These are phyloP conservation scores for Rhizopogon vesiculosus DNA, from an alignment of 768 basidiomycete species.

Conservation along the genomic window DNA sequence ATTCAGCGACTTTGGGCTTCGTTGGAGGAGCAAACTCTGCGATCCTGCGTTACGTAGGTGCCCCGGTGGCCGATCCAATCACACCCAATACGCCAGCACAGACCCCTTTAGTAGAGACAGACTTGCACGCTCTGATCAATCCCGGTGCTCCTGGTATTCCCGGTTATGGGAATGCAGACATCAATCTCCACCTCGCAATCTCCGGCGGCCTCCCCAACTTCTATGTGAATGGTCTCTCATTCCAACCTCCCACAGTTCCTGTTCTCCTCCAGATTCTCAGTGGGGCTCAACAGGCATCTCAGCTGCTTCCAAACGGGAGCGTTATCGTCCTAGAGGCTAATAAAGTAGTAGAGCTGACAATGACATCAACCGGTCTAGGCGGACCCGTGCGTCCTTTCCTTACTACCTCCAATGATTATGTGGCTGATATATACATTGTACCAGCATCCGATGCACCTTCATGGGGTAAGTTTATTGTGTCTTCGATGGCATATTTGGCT, in stretches of 20 bases:
- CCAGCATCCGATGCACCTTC: slow-evolving; percentile 41
- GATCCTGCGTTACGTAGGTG: slow-evolving; percentile 46
- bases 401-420: too few species aligned
- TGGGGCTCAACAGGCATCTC: slow-evolving; percentile 28
- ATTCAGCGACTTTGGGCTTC: slow-evolving; percentile 15
- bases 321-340: slow-evolving; percentile 18
- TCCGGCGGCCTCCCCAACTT: slow-evolving; percentile 2
- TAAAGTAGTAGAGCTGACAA: slow-evolving; percentile 19
- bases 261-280: slow-evolving; percentile 41
- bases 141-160: slow-evolving; percentile 35
- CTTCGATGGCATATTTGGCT: not conserved
- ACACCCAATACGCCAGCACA: slow-evolving; percentile 22
- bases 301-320: slow-evolving; percentile 21
- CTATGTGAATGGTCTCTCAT: slow-evolving; percentile 10
- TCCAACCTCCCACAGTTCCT: slow-evolving; percentile 30
- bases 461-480: slow-evolving; percentile 28
- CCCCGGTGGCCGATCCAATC: slow-evolving; percentile 33
- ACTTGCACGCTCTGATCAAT: slow-evolving; percentile 18
- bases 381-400: not conserved
- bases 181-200: slow-evolving; percentile 24
- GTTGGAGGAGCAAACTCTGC: slow-evolving; percentile 48
- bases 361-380: slow-evolving; percentile 5
- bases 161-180: slow-evolving; percentile 35
- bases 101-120: slow-evolving; percentile 26
- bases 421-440: not conserved